Evolutionary conservation across 306 rosid species (phyloP).

Genomic region (Pyrus pyrifolia): DNA sequence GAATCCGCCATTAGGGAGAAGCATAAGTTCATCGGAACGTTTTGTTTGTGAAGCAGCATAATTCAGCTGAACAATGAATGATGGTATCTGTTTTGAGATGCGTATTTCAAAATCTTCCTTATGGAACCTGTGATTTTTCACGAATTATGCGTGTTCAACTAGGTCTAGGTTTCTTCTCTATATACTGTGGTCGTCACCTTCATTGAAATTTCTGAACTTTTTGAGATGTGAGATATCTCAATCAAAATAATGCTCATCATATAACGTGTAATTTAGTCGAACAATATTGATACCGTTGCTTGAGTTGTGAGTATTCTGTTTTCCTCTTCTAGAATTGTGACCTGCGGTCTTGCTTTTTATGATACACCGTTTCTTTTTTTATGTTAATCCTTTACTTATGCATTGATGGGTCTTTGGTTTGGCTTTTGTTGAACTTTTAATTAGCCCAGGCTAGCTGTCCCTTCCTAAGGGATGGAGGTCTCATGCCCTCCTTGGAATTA

Average conservation of each 20-base stretch:
- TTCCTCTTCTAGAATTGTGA: not conserved
- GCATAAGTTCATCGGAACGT: not conserved
- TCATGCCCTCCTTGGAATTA: not conserved
- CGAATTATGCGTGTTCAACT: not conserved
- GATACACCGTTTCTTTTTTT: not conserved
- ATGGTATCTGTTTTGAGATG: not conserved
- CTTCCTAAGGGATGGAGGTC: not conserved
- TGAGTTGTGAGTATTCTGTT: not conserved
- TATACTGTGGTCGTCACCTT: not conserved
- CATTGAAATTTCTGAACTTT: too few relatives aligned
- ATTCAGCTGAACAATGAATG: not conserved
- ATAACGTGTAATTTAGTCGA: too few relatives aligned
- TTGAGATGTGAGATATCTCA: not conserved
- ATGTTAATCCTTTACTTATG: not conserved
- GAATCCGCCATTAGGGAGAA: not conserved
- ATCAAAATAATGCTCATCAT: not conserved
- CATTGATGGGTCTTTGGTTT: not conserved
- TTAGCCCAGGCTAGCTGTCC: not conserved
- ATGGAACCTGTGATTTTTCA: too few relatives aligned
- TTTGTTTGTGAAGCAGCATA: not conserved
- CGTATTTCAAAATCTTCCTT: not conserved
- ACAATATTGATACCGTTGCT: not conserved
- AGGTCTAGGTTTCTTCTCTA: not conserved
- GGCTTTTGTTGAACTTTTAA: not conserved
- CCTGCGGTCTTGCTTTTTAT: not conserved